A percentile compares a stretch with the other conserved stretches of the same genome.
Evolutionary conservation across 129 eudicot species (phyloP).

Genomic region (Calendula officinalis): DNA sequence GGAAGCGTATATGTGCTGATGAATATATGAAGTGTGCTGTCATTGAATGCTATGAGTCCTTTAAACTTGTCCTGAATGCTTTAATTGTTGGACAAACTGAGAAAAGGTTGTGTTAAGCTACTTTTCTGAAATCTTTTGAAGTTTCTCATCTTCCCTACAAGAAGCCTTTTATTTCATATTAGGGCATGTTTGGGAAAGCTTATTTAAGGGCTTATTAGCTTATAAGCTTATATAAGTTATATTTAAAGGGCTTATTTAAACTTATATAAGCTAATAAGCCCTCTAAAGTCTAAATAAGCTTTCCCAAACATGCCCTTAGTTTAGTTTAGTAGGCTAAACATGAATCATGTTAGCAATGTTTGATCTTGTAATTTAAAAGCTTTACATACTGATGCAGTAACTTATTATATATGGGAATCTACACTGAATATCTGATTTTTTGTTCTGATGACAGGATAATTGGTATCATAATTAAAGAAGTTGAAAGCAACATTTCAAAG

Average conservation of each 20-base stretch:
- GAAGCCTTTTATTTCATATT: constrained; percentile 13
- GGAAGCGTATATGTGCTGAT: constrained; percentile 98
- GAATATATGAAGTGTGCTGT: constrained; percentile 98
- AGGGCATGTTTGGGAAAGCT: too few species aligned
- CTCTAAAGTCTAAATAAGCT: too few species aligned
- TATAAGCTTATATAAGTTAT: too few species aligned
- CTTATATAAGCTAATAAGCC: too few species aligned
- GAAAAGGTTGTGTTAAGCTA: constrained; percentile 62
- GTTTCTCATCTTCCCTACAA: constrained; percentile 21
- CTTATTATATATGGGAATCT: not conserved
- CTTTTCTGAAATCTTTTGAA: constrained; percentile 18
- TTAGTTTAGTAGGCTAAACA: not conserved
- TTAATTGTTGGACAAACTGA: constrained; percentile 83
- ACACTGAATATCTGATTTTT: constrained; percentile 18
- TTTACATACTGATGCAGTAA: not conserved
- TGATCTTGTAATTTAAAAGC: not conserved
- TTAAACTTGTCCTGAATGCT: constrained; percentile 80
- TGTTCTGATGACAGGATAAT: constrained; percentile 62
- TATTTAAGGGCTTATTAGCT: too few species aligned
- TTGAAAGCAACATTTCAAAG: constrained; percentile 73
- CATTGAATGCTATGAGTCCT: constrained; percentile 96
- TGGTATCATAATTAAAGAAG: constrained; percentile 71
- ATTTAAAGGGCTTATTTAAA: too few species aligned
- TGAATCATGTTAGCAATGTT: not conserved
- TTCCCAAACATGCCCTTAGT: not conserved